Percentiles rank a stretch among this genome's conserved stretches.
Evolutionary conservation across 1,284 basidiomycete genomes (phyloP).

Genomic region (Ustilago hordei): DNA sequence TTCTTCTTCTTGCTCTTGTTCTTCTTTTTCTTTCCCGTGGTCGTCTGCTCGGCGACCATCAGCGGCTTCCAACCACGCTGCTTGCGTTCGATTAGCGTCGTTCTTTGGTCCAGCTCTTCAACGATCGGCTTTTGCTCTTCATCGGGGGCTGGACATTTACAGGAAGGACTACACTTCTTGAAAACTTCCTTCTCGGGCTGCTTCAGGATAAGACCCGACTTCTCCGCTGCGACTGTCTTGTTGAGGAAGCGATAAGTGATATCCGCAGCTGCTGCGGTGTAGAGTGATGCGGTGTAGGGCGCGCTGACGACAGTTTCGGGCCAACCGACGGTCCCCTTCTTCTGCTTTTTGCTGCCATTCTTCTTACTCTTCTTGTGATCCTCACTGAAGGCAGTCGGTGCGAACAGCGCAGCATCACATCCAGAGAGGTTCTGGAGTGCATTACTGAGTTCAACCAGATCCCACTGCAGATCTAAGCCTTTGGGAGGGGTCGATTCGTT

Average conservation of each 20-base stretch:
- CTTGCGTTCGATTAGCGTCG: slow-evolving; percentile 17
- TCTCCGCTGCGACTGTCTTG: neutral
- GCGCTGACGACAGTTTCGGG: slow-evolving; percentile 21
- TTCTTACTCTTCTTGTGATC: neutral
- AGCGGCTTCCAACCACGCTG: slow-evolving; percentile 25
- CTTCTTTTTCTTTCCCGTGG: slow-evolving; percentile 4
- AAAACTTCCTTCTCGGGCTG: neutral
- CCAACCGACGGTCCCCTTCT: slow-evolving; percentile 1
- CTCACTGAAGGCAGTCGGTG: neutral
- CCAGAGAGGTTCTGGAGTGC: slow-evolving; percentile 25
- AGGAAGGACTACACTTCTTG: neutral
- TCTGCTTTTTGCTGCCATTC: slow-evolving; percentile 2
- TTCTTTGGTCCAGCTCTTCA: neutral
- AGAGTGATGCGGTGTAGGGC: slow-evolving; percentile 10
- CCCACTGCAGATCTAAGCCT: slow-evolving; percentile 3
- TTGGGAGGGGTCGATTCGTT: neutral
- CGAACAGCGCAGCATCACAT: slow-evolving; percentile 14
- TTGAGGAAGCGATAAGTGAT: slow-evolving; percentile 15
- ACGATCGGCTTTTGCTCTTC: neutral
- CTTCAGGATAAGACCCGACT: neutral
- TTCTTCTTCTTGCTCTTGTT: slow-evolving; percentile 5
- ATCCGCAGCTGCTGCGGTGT: slow-evolving; percentile 5
- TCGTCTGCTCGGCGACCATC: slow-evolving; percentile 6
- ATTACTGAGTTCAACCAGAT: slow-evolving; percentile 18
- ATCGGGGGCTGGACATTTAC: neutral